phyloP scores from a whole-genome alignment of 2,329 filamentous ascomycete species.

The Aspergillus brunneoviolaceus region DNA sequence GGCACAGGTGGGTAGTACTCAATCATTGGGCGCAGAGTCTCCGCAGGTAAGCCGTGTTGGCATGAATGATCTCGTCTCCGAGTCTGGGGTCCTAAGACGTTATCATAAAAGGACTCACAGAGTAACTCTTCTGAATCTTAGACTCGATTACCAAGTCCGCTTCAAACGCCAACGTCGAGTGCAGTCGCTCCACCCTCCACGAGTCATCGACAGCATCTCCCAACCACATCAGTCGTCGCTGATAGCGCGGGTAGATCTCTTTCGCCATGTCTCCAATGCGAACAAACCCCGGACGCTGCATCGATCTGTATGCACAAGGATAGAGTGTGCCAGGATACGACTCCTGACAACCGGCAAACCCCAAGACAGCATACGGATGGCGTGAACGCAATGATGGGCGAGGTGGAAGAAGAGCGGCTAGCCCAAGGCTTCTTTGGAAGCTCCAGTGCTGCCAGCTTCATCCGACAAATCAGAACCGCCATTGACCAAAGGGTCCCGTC shows the following conservation, averaged over 20 bases:
- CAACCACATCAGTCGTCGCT: neutral
- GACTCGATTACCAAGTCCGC: neutral
- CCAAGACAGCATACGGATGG: slow-evolving; percentile 23
- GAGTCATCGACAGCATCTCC: neutral
- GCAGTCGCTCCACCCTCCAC: neutral
- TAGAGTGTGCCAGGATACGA: neutral
- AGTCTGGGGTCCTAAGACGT: too few relatives aligned
- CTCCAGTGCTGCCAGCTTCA: slow-evolving; percentile 50
- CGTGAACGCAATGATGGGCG: slow-evolving; percentile 49
- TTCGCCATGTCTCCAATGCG: neutral
- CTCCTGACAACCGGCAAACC: neutral
- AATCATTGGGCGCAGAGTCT: slow-evolving; percentile 7
- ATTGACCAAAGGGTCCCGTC: slow-evolving; percentile 37
- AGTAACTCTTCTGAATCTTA: neutral
- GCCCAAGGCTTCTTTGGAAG: slow-evolving; percentile 50
- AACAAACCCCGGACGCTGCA: neutral
- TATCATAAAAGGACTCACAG: neutral
- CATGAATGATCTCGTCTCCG: neutral
- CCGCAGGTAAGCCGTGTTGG: slow-evolving; percentile 11
- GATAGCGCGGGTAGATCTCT: neutral
- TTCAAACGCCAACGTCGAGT: neutral
- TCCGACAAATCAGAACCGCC: slow-evolving; percentile 47
- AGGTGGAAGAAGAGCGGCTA: slow-evolving; percentile 43
- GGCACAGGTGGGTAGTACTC: neutral
- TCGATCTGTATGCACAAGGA: neutral